These are phyloP conservation scores for Rhodotorula mucilaginosa DNA, from an alignment of 1,284 basidiomycete genomes.

Conservation along the genomic window DNA sequence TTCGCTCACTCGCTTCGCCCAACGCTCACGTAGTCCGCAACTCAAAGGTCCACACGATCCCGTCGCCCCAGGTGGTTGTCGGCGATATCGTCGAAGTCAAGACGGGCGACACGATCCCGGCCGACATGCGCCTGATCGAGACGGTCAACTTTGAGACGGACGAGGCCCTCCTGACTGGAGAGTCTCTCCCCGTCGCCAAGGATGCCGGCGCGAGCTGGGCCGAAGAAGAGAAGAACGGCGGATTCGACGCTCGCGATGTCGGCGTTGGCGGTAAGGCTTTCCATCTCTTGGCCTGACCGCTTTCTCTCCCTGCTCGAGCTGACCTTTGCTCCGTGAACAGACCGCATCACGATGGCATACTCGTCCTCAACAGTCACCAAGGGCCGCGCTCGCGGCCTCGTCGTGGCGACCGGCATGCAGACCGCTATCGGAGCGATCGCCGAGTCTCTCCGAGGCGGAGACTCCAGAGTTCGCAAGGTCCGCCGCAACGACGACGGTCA, in stretches of 20 bases:
- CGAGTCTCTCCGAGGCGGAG: conserved; percentile 50
- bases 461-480: conserved; percentile 37
- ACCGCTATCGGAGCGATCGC: conserved; percentile 66
- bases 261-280: conserved; percentile 46
- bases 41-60: conserved; percentile 56
- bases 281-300: no score
- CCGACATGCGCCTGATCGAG: conserved; percentile 57
- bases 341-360: conserved; percentile 61
- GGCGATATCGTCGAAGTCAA: conserved; percentile 49
- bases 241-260: conserved; percentile 40
- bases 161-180: conserved; percentile 68
- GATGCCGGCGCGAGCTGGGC: conserved; percentile 51
- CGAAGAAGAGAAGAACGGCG: conserved; percentile 45
- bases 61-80: conserved; percentile 62
- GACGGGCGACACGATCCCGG: conserved; percentile 60
- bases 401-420: conserved; percentile 63
- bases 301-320: background rate
- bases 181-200: conserved; percentile 64
- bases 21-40: conserved; percentile 62
- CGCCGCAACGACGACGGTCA: conserved; percentile 48
- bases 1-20: conserved; percentile 61
- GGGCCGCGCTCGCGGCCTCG: conserved; percentile 62
- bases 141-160: conserved; percentile 57
- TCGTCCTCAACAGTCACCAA: conserved; percentile 65
- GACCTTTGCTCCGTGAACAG: conserved; percentile 46